phyloP scores from a whole-genome alignment of 345 rosid species.

The Ceriops tagal region DNA sequence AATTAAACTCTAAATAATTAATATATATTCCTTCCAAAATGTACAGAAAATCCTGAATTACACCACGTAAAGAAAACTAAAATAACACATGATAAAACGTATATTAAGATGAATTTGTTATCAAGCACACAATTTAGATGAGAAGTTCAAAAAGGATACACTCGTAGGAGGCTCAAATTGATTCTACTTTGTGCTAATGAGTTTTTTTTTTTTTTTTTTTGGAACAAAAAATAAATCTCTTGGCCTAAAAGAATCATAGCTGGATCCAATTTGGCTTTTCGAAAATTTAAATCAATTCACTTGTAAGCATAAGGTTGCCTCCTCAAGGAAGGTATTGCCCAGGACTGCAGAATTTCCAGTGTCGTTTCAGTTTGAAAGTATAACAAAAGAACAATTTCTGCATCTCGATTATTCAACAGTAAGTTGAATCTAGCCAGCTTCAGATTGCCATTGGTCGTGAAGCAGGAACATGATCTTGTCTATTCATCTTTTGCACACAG shows the following conservation, averaged over 20 bases:
- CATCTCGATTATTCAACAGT: neutral
- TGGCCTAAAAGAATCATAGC: constrained; percentile 28
- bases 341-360: neutral
- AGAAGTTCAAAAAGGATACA: neutral
- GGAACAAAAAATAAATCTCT: neutral
- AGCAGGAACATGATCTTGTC: neutral
- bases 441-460: constrained; percentile 4
- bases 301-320: neutral
- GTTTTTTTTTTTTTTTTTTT: too few relatives aligned
- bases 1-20: too few relatives aligned
- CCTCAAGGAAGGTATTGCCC: neutral
- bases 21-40: too few relatives aligned
- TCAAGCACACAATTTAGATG: neutral
- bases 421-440: constrained; percentile 14
- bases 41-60: too few relatives aligned
- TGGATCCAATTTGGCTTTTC: neutral
- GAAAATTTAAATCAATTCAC: constrained; percentile 8
- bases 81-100: neutral
- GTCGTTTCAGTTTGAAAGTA: neutral
- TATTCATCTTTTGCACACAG: constrained; percentile 68
- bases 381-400: neutral
- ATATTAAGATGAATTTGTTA: constrained; percentile 10
- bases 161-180: constrained; percentile 4
- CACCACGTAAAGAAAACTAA: too few relatives aligned
- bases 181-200: neutral